These are phyloP conservation scores for Ogataea ramenticola DNA, from an alignment of 805 yeast genomes.

Conservation along the genomic window DNA sequence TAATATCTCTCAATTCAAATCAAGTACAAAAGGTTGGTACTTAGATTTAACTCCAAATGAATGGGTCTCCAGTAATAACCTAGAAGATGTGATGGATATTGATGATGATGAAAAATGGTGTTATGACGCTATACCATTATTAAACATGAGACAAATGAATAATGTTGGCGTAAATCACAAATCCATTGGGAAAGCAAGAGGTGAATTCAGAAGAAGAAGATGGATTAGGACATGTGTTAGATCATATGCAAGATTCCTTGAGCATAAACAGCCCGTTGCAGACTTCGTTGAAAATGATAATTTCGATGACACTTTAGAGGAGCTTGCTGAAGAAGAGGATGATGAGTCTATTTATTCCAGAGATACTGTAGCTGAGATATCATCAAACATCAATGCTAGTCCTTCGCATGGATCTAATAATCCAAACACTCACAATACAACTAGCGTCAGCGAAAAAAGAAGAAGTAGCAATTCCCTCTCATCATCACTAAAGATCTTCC, in stretches of 20 bases:
- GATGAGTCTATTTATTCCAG: not conserved
- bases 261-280: not conserved
- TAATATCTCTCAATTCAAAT: not conserved
- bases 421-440: not conserved
- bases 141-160: constrained; percentile 2
- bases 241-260: constrained; percentile 1
- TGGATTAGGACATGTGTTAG: constrained; percentile 47
- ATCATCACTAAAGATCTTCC: not conserved
- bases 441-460: not conserved
- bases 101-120: constrained; percentile 84
- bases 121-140: constrained; percentile 42
- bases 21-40: constrained; percentile 40
- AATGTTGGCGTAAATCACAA: not conserved
- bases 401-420: too few relatives aligned
- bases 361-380: too few relatives aligned
- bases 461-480: not conserved
- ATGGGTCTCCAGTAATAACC: constrained; percentile 54
- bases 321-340: not conserved
- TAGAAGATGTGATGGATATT: constrained; percentile 45
- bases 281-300: not conserved
- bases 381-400: too few relatives aligned
- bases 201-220: constrained; percentile 55
- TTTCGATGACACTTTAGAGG: not conserved
- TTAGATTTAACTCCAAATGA: constrained; percentile 54
- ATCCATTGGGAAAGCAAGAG: constrained; percentile 14